Conservation (phyloP, 495 filamentous ascomycete genomes). For the Terfezia claveryi region DNA sequence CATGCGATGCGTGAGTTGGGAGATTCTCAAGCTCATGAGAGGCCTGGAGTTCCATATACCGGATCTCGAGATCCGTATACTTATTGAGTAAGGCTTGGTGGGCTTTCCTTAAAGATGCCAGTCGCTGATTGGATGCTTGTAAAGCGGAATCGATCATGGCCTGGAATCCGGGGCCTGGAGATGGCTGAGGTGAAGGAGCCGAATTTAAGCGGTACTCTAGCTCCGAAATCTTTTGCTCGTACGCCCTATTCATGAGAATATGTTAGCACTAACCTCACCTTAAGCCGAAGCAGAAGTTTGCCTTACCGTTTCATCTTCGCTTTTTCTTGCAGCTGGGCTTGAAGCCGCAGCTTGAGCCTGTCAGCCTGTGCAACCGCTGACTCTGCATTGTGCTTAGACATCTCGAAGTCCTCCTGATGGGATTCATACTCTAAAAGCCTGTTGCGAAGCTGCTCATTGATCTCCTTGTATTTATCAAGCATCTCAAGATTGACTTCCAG, state of each 20-base stretch:
- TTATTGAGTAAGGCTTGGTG: conserved; percentile 21
- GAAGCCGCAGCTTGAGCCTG: conserved; percentile 28
- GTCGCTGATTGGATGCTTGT: conserved; percentile 22
- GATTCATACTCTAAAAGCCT: conserved; percentile 36
- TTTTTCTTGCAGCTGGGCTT: conserved; percentile 30
- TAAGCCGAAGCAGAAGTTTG: not conserved
- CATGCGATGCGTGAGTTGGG: not conserved
- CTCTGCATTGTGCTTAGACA: conserved; percentile 29
- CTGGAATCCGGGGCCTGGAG: conserved; percentile 20
- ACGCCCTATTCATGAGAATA: conserved; percentile 25
- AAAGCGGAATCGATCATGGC: conserved; percentile 29
- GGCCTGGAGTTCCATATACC: conserved; percentile 22
- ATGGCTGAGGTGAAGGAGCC: conserved; percentile 12
- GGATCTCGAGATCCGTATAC: conserved; percentile 21
- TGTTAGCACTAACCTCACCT: conserved; percentile 1
- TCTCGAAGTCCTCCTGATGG: conserved; percentile 31
- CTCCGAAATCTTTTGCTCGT: conserved; percentile 25
- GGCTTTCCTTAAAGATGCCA: conserved; percentile 25
- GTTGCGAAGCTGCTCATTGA: conserved; percentile 34
- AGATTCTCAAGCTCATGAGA: conserved; percentile 11
- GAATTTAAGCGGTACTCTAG: conserved; percentile 23
- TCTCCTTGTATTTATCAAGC: conserved; percentile 32
- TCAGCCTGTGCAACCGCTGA: conserved; percentile 30
- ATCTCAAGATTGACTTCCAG: conserved; percentile 36
- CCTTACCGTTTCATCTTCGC: conserved; percentile 22